Evolutionary conservation across 805 yeast species (phyloP), one percentile per base, ranked within the genome.

Genomic region (Yamadazyma scolyti): DNA sequence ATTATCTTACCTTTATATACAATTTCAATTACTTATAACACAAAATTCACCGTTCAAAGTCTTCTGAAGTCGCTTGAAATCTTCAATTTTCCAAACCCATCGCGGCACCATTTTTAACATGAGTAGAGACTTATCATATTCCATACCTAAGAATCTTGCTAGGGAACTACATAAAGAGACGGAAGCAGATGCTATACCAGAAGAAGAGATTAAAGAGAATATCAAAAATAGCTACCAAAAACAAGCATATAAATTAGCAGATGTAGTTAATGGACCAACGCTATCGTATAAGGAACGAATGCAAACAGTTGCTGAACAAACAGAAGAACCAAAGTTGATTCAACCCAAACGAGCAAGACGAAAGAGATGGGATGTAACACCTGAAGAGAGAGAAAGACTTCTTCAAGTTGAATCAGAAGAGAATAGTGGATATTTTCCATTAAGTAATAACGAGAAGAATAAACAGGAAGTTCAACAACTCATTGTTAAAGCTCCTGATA

Each of bases 391-490:
- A 17, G 57, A 44, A 18, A 27, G 32, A 25, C 23, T 40, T 9
- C 13, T 40, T 4, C 9, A 17, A 16, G 28, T 12, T 10, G 38
- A 34, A 19, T 19, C 27, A 16, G 26, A 17, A 2, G 19, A 23
- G 16, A 3, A 16, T 3, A 48, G 71, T 0, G 81, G 73, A 40
- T 54, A 62, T 40, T 68, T 79, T 19, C 85, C 85, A 0, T 78
- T 75, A 14, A 70, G 56, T 11, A 62, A 64, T 12, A 52, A 43
- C 9, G 39, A 42, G 39, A 49, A 27, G 24, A 54, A 9, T 19
- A 48, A 18, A 41, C 20, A 35, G 9, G 34, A 27, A 47, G 58
- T 27, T 48, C 60, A 35, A 27, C 39, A 42, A 7, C 19, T 28
- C 4, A 26, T 40, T 16, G 39, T 37, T 10, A 35, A 32, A 20